Base-by-base conservation (phyloP, 768 basidiomycete species). In the Tricholoma saponaceum region DNA sequence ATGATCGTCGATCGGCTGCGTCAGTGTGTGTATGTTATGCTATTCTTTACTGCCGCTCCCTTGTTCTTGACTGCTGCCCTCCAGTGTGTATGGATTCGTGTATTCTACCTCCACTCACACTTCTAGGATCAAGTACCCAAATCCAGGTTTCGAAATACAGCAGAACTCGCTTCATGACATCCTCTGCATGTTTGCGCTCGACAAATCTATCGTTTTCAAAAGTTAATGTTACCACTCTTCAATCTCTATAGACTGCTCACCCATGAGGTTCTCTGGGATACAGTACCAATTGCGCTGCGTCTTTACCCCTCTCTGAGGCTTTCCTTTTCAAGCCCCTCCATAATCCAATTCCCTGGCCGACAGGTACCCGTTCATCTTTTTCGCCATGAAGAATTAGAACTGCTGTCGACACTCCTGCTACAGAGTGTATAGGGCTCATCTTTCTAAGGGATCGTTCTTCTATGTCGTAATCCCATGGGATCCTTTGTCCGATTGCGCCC, bases 301-400 rank as follows among this genome's bases (percentile, higher is more conserved):
- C 65, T 54, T 60, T 68, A 6, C 67, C 69, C 60, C 68, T 64
- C 14, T 66, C 63, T 2, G 66, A 62, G 8, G 69, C 72, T n/a
- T 63, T 63, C 52, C 72, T 63, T 60, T 67, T 70, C 22, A 73
- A 56, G 16, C 70, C 72, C 22, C 71, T 64, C 62, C 66, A 72
- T 26, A 73, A 64, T n/a, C 72, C 73, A 43, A 71, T 58, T 1
- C 67, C 64, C 62, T 73, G 72, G 1, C 71, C 70, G 25, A 69
- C 54, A 6, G 82, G 80, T 22, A 82, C 82, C 0, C 84, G 74
- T 33, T 79, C 71, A 60, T 85, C 84, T 55, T 72, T 76, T 49
- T 79, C 77, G 0, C 84, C 84, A 33, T 84, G 70, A 10, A 81
- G 60, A 35, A 85, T 63, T 18, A 82, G 67, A 14, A 83, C 77